Evolutionary conservation across 2,329 filamentous ascomycete species (phyloP), one percentile per base, ranked within the genome.

Genomic region (Fusarium acutatum): DNA sequence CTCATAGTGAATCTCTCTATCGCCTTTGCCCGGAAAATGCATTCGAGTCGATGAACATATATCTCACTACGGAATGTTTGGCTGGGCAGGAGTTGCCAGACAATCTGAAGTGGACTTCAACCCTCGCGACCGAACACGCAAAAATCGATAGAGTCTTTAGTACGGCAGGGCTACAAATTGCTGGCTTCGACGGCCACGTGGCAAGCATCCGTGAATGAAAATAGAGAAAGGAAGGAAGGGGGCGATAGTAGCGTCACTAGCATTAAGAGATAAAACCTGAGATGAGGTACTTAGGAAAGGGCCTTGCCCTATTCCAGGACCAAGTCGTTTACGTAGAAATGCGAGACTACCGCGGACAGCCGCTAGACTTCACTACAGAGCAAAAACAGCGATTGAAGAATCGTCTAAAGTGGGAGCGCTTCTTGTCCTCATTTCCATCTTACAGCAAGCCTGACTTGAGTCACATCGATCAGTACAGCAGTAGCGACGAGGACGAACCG

Each of bases 361-460:
- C 44, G 9, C 26, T 28, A 15, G 43, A 46, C 6, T 15, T 46
- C 24, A 46, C 44, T 5, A 1, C 2, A 22, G 44, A 46, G 6
- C 18, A 46, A 11, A 28, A 46, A 7, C 24, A 46, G 20, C 44
- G 26, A 5, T 3, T 46, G 13, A 28, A 46, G 13, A 0, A 15
- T 0, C 43, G 43, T 11, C 24, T 24, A 46, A 46, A 46, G 43
- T 24, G 43, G 1, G 12, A 46, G 43, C 43, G 24, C 0, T 46
- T 22, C 13, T 3, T 46, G 6, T 14, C 12, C 10, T 46, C 18
- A 10, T 10, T 46, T 0, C 0, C 24, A 46, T 1, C 24, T 20
- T 0, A 46, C 0, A 46, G 8, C 8, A 28, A 9, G 2, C 12
- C 0, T 14, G 43, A 46, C 8, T 7, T 20, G 5, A 46, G 18